Percentiles rank a stretch among this genome's conserved stretches.
These are phyloP conservation scores for Agarophyton chilense DNA, from an alignment of 23 red algal genomes.

Conservation along the genomic window DNA sequence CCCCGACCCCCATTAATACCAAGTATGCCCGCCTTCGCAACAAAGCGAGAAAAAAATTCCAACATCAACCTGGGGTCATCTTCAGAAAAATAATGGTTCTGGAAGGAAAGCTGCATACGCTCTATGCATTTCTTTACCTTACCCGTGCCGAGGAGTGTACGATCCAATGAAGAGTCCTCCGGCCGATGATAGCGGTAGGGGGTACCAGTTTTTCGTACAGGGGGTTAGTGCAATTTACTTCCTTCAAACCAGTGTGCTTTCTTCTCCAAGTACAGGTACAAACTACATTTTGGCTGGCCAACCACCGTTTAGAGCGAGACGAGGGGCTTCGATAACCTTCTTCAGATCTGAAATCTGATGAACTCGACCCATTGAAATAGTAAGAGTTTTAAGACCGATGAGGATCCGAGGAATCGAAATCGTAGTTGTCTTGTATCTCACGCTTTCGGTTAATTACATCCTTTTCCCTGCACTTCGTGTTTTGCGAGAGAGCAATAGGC, in stretches of 20 bases:
- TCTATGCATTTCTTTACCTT: no score
- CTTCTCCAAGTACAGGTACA: not conserved
- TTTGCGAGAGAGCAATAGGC: no score
- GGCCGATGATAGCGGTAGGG: not conserved
- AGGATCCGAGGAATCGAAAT: not conserved
- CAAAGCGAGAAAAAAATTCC: not conserved
- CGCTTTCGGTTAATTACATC: no score
- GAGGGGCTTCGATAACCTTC: not conserved
- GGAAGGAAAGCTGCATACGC: no score
- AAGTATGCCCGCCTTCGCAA: not conserved
- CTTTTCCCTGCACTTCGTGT: no score
- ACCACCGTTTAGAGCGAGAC: no score
- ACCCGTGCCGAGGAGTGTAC: no score
- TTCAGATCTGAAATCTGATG: not conserved
- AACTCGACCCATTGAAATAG: not conserved
- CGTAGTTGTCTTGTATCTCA: no score
- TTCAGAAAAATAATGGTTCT: not conserved
- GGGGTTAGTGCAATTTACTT: not conserved
- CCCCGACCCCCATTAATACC: no score
- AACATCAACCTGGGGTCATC: not conserved
- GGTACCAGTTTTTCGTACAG: not conserved
- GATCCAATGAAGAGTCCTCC: no score
- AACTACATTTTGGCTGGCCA: not conserved
- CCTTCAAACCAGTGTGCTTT: slow-evolving; percentile 9
- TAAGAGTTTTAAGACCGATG: not conserved